phyloP scores from a whole-genome alignment of 2,329 filamentous ascomycete species.

The Fusarium proliferatum region DNA sequence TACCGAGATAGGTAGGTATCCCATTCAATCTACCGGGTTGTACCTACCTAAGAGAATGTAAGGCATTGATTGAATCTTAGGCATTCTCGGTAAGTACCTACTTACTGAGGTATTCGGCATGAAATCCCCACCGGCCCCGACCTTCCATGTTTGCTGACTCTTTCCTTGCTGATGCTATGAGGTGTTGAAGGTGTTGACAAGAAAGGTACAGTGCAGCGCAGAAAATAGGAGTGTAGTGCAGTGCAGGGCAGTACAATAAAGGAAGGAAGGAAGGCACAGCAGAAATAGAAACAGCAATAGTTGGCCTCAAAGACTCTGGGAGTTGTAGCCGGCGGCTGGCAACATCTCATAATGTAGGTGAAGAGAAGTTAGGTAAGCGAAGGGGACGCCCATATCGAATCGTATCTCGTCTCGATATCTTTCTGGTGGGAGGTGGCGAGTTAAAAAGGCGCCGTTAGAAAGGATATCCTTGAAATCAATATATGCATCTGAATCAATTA shows the following conservation, averaged over 20 bases:
- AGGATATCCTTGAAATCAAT: slow-evolving; percentile 24
- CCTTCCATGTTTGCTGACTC: slow-evolving; percentile 2
- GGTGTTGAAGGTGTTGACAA: slow-evolving; percentile 10
- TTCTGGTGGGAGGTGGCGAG: slow-evolving; percentile 32
- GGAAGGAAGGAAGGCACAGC: background rate
- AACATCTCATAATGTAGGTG: slow-evolving; percentile 17
- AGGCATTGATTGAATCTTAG: background rate
- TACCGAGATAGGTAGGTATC: slow-evolving; percentile 5
- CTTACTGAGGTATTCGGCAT: background rate
- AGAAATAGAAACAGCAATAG: slow-evolving; percentile 16
- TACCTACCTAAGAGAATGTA: background rate
- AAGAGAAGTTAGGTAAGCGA: slow-evolving; percentile 14
- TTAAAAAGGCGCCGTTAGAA: slow-evolving; percentile 39
- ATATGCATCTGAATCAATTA: slow-evolving; percentile 30
- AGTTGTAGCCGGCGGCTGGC: slow-evolving; percentile 28
- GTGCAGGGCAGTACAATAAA: background rate
- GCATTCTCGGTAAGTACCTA: no score
- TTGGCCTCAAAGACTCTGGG: slow-evolving; percentile 33
- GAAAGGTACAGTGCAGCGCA: background rate
- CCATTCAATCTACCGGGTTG: background rate
- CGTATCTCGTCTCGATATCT: slow-evolving; percentile 14
- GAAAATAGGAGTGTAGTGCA: background rate
- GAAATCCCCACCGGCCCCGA: slow-evolving; percentile 13
- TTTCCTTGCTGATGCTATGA: slow-evolving; percentile 15
- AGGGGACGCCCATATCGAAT: slow-evolving; percentile 21